Evolutionary conservation across 345 rosid genomes (phyloP), one percentile per base, ranked within the genome.

Genomic region (Trapa bicornis): DNA sequence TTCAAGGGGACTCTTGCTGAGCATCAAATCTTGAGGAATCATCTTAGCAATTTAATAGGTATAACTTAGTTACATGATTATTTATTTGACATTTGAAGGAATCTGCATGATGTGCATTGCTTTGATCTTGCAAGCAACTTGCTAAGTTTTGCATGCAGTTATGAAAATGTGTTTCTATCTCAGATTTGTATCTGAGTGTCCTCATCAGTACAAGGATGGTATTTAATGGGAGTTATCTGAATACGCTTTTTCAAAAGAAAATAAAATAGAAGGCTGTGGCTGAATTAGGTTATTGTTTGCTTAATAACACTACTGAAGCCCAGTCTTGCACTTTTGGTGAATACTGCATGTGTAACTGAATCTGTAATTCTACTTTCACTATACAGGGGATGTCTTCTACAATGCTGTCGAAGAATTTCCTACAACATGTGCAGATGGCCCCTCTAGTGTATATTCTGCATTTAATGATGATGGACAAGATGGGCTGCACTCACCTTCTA

Each of bases 381-480:
- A 73, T 72, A 68, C 80, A 94, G 99, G 93, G 58, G 99, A 94
- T 58, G 78, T 75, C 10, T 94, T 87, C 77, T 83, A 86, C 70
- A 97, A 95, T 73, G 94, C 96, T 35, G 76, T 87, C 77, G 82
- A 76, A 22, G 84, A 84, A 65, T 87, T 89, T 63, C 68, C 85
- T 0, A 70, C 67, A 70, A 29, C 81, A 37, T 1, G 5, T 43
- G 14, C 67, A 12, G 63, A 41, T n/a, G 42, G 50, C 41, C 16
- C n/a, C 63, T 37, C 16, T 37, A 43, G 45, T 76, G 37, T 58
- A 32, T 58, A 10, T 35, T 32, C 2, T 58, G 38, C 63, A 11
- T 35, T 58, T 15, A 58, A 32, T 8, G 37, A 58, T 11, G 63
- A 58, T 32, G 37, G 16, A 32, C 36, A 58, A 10, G 32, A 35